Evolutionary conservation across 768 basidiomycete species (phyloP).

Genomic region (Leccinum uliginosum): DNA sequence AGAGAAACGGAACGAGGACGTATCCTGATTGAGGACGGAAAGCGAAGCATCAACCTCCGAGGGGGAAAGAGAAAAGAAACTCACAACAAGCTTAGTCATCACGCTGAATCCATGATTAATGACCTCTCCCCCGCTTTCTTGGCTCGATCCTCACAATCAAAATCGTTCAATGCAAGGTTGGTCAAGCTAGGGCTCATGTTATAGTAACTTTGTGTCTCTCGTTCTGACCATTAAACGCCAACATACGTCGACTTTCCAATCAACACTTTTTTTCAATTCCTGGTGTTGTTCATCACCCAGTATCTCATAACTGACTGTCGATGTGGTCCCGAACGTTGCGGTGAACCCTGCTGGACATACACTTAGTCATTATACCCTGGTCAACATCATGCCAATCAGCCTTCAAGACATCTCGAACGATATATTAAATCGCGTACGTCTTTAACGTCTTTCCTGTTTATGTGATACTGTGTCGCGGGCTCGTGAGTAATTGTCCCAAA

Average conservation of each 20-base stretch:
- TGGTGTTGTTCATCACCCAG: not conserved
- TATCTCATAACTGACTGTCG: not conserved
- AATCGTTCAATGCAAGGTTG: too few species aligned
- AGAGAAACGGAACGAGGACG: not conserved
- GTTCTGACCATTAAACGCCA: too few species aligned
- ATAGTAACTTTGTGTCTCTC: too few species aligned
- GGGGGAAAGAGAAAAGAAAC: not conserved
- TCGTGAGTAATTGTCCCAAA: slow-evolving; percentile 60
- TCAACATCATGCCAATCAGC: not conserved
- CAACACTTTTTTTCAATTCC: too few species aligned
- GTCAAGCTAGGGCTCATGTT: too few species aligned
- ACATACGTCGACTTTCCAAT: too few species aligned
- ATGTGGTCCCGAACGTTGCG: not conserved
- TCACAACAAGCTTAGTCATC: too few species aligned
- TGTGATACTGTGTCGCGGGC: slow-evolving; percentile 30
- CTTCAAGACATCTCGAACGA: not conserved
- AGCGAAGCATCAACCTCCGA: slow-evolving; percentile 12
- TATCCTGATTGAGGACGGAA: not conserved
- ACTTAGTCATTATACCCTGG: not conserved
- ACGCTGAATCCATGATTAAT: too few species aligned
- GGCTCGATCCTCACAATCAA: too few species aligned
- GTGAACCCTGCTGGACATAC: not conserved
- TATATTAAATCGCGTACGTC: not conserved
- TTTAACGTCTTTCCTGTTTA: slow-evolving; percentile 5
- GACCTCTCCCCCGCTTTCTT: too few species aligned